Percentiles rank a stretch among this genome's conserved stretches.
Evolutionary conservation across 768 basidiomycete species (phyloP).

Genomic region (Russula sp.): DNA sequence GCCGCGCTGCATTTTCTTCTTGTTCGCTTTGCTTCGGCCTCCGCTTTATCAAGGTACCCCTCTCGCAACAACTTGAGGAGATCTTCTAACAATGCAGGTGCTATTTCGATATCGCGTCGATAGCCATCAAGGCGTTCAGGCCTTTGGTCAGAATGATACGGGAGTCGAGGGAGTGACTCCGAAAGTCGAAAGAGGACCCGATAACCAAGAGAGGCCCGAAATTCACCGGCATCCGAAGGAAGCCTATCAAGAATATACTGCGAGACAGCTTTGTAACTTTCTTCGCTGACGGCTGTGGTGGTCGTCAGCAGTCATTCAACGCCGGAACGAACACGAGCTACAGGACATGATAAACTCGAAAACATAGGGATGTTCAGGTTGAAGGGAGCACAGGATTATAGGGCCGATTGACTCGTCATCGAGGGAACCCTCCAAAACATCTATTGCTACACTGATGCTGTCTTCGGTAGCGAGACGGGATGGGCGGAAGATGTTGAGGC

Average conservation of each 20-base stretch:
- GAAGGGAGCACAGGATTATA: conserved; percentile 12
- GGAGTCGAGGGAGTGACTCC: neutral
- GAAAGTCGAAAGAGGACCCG: conserved; percentile 15
- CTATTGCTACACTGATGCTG: conserved; percentile 3
- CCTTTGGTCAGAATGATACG: conserved; percentile 10
- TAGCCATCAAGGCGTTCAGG: neutral
- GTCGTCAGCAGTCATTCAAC: neutral
- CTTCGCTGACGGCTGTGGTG: conserved; percentile 5
- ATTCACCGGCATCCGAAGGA: neutral
- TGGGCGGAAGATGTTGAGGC: conserved; percentile 12
- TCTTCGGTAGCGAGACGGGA: conserved; percentile 10
- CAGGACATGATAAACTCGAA: conserved; percentile 24
- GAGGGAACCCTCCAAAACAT: conserved; percentile 15
- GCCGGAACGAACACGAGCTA: neutral
- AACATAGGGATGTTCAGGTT: conserved; percentile 1
- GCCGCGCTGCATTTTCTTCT: neutral
- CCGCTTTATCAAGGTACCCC: conserved; percentile 5
- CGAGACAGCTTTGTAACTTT: neutral
- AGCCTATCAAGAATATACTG: neutral
- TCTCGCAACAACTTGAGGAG: conserved; percentile 5
- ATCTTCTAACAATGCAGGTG: conserved; percentile 8
- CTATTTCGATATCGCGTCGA: neutral
- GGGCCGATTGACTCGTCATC: conserved; percentile 15
- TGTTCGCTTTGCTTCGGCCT: neutral
- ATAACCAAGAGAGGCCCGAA: conserved; percentile 1